Conservation (phyloP, 2,329 filamentous ascomycete species). For the Fusarium sp. region DNA sequence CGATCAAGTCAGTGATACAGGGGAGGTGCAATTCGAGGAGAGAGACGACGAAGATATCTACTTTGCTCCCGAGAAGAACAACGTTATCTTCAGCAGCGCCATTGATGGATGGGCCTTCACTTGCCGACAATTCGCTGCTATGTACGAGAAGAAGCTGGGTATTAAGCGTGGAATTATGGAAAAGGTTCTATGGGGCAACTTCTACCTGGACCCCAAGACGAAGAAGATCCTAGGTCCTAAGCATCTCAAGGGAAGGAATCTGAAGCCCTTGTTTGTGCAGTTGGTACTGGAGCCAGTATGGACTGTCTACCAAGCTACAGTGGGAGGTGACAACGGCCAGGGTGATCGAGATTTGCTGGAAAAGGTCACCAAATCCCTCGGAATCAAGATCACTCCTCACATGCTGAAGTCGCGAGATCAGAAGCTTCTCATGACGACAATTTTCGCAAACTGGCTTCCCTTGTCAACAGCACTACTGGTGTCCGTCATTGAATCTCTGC, state of each 20-base stretch:
- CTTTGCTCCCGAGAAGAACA: slow-evolving; percentile 97
- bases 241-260: slow-evolving; percentile 88
- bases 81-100: slow-evolving; percentile 98
- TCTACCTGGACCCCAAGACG: slow-evolving; percentile 95
- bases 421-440: slow-evolving; percentile 82
- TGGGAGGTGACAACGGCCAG: slow-evolving; percentile 82
- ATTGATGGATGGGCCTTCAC: slow-evolving; percentile 99
- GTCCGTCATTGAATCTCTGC: slow-evolving; percentile 92
- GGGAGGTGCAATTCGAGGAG: slow-evolving; percentile 82
- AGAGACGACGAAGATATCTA: slow-evolving; percentile 97
- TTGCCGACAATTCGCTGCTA: slow-evolving; percentile 87
- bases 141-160: slow-evolving; percentile 97
- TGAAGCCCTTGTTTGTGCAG: slow-evolving; percentile 98
- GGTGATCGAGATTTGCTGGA: slow-evolving; percentile 86
- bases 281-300: slow-evolving; percentile 95
- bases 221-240: slow-evolving; percentile 92
- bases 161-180: slow-evolving; percentile 90
- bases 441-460: slow-evolving; percentile 92
- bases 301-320: slow-evolving; percentile 93
- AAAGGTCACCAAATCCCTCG: slow-evolving; percentile 94
- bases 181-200: slow-evolving; percentile 96
- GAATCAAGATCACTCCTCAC: slow-evolving; percentile 85
- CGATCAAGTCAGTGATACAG: slow-evolving; percentile 64
- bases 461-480: slow-evolving; percentile 92
- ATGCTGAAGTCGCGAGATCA: slow-evolving; percentile 86